Evolutionary conservation across 2,329 filamentous ascomycete genomes (phyloP).

Genomic region (Colletotrichum costaricense): DNA sequence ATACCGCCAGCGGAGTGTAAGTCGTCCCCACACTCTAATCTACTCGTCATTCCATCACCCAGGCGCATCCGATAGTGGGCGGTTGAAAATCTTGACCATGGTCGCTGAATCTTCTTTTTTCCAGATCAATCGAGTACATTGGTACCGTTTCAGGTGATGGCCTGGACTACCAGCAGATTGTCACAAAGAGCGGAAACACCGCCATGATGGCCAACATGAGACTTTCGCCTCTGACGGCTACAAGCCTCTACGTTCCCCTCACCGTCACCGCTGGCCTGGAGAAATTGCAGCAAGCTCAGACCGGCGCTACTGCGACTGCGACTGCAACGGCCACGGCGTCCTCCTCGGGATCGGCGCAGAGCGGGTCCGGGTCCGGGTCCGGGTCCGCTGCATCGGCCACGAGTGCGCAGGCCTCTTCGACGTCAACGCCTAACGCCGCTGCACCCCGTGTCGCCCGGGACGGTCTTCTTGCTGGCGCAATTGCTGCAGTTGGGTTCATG

Average conservation of each 20-base stretch:
- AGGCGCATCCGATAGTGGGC: background rate
- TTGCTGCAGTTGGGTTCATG: constrained; percentile 48
- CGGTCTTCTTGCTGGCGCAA: constrained; percentile 46
- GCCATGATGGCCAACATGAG: background rate
- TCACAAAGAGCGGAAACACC: background rate
- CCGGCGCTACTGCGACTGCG: constrained; percentile 24
- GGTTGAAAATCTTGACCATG: background rate
- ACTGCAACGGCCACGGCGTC: constrained; percentile 28
- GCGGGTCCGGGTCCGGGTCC: background rate
- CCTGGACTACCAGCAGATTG: background rate
- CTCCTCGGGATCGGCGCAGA: constrained; percentile 15
- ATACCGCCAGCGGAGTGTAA: background rate
- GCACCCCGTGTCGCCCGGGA: constrained; percentile 47
- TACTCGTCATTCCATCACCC: background rate
- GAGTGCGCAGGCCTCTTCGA: constrained; percentile 31
- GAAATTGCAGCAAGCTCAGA: constrained; percentile 42
- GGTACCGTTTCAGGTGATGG: background rate
- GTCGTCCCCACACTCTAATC: background rate
- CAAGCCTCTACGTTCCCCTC: constrained; percentile 41
- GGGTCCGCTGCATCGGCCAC: background rate
- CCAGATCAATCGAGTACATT: constrained; percentile 7
- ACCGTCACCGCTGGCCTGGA: constrained; percentile 52
- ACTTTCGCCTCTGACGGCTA: constrained; percentile 29
- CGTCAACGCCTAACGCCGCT: constrained; percentile 43
- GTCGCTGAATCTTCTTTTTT: background rate